A percentile compares a stretch with the other conserved stretches of the same genome.
These are phyloP conservation scores for Antitrichia curtipendula DNA, from an alignment of 225 moss, liverwort and hornwort genomes.

Conservation along the genomic window DNA sequence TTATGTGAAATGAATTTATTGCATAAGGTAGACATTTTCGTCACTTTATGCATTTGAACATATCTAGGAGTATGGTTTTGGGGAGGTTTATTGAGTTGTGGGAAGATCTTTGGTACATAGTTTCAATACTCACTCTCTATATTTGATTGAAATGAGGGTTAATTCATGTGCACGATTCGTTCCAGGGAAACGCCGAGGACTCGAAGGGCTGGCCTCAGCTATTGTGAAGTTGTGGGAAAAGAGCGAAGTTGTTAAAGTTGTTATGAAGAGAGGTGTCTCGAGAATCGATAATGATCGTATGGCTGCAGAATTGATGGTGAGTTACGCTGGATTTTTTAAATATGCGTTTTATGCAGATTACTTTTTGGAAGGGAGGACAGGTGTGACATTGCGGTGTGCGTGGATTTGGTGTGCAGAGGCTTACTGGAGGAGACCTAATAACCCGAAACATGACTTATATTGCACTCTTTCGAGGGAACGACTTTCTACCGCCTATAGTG, in stretches of 20 bases:
- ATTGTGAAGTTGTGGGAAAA: conserved; percentile 84
- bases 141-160: neutral
- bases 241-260: conserved; percentile 60
- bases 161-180: neutral
- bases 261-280: conserved; percentile 36
- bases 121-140: neutral
- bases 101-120: neutral
- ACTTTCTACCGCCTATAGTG: conserved; percentile 69
- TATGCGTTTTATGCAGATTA: neutral
- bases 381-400: neutral
- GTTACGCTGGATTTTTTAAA: neutral
- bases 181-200: conserved; percentile 62
- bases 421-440: conserved; percentile 73
- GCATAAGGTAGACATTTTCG: neutral
- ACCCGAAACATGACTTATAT: conserved; percentile 74
- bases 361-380: neutral
- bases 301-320: conserved; percentile 38
- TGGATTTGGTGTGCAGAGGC: conserved; percentile 40
- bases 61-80: neutral
- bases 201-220: conserved; percentile 73
- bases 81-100: neutral
- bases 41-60: neutral
- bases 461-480: conserved; percentile 81
- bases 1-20: neutral
- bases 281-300: conserved; percentile 41